Evolutionary conservation across 148 eudicot genomes (phyloP).

Genomic region (Heliosperma pusillum): DNA sequence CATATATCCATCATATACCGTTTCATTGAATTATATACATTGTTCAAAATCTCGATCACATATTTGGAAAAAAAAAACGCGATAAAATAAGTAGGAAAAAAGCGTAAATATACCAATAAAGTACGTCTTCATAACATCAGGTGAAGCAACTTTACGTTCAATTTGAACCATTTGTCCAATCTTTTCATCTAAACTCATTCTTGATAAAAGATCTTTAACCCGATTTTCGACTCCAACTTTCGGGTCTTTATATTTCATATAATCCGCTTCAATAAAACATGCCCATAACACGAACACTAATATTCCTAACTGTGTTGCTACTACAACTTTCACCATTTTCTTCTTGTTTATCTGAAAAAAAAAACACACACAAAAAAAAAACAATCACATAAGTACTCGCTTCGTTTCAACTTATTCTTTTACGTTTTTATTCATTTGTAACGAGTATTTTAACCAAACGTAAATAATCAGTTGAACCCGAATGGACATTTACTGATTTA

Average conservation of each 20-base stretch:
- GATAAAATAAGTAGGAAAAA: no score
- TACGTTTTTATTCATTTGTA: no score
- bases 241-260: slow-evolving; percentile 51
- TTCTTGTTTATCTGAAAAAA: not conserved
- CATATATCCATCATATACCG: no score
- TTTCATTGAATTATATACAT: no score
- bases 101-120: slow-evolving; percentile 45
- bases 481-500: not conserved
- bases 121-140: slow-evolving; percentile 55
- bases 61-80: no score
- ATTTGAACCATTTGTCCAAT: slow-evolving; percentile 83
- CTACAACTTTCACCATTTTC: slow-evolving; percentile 21
- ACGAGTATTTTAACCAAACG: no score
- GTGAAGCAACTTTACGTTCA: slow-evolving; percentile 54
- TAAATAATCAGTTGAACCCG: no score
- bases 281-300: slow-evolving; percentile 30
- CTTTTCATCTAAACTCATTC: slow-evolving; percentile 73
- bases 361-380: not conserved
- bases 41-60: not conserved
- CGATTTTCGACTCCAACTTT: slow-evolving; percentile 34
- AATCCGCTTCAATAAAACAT: slow-evolving; percentile 29
- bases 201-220: slow-evolving; percentile 46
- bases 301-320: slow-evolving; percentile 24
- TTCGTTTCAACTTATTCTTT: no score
- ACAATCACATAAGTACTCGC: not conserved